Evolutionary conservation across 495 filamentous ascomycete species (phyloP).

Genomic region (Cudoniella acicularis): DNA sequence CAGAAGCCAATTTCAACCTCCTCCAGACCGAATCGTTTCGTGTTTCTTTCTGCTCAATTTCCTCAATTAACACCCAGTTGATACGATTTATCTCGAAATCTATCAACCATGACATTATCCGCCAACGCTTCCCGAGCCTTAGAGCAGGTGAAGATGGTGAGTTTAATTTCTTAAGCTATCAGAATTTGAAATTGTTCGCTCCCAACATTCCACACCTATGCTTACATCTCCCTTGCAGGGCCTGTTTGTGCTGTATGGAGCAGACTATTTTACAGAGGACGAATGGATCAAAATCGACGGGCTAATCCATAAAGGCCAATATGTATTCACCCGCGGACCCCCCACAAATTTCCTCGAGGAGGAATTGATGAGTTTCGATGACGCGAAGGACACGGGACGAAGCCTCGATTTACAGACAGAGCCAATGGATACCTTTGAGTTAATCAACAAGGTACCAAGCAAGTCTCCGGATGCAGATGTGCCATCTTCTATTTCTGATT

Average conservation of each 20-base stretch:
- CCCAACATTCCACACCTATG: background rate
- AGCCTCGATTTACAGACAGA: background rate
- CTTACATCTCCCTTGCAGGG: conserved; percentile 3
- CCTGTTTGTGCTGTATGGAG: conserved; percentile 24
- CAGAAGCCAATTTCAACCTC: background rate
- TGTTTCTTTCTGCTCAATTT: background rate
- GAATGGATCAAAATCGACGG: conserved; percentile 26
- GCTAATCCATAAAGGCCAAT: conserved; percentile 23
- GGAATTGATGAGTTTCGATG: conserved; percentile 23
- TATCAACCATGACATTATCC: conserved; percentile 17
- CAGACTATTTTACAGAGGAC: conserved; percentile 23
- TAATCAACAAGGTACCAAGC: background rate
- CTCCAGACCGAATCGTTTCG: background rate
- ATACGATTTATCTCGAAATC: background rate
- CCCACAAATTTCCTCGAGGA: conserved; percentile 15
- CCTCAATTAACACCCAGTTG: background rate
- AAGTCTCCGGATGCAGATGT: background rate
- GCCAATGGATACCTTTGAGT: background rate
- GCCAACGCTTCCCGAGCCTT: conserved; percentile 15
- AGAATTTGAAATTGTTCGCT: no score
- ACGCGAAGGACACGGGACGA: conserved; percentile 1
- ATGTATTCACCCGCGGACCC: conserved; percentile 22
- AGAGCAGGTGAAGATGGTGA: conserved; percentile 22
- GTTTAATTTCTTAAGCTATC: no score
- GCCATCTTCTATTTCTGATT: background rate